A percentile compares a stretch with the other conserved stretches of the same genome.
phyloP scores from a whole-genome alignment of 805 yeast species.

The Blastobotrys attinorum region DNA sequence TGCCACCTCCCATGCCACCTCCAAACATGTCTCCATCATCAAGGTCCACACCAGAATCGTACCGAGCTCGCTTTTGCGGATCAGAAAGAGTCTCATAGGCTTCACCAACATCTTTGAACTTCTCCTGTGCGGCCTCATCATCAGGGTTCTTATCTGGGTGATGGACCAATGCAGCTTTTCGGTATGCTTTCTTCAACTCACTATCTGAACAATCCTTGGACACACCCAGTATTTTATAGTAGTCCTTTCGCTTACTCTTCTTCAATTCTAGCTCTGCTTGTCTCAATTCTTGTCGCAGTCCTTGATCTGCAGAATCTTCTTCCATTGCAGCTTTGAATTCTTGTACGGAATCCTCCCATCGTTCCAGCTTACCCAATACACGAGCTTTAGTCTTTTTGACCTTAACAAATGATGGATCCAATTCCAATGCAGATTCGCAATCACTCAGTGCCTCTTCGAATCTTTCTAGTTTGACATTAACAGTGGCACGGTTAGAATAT shows the following conservation, averaged over 20 bases:
- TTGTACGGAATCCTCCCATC: conserved; percentile 32
- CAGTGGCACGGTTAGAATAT: conserved; percentile 84
- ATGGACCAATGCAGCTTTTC: conserved; percentile 59
- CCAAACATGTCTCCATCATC: conserved; percentile 26
- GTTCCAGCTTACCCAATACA: conserved; percentile 31
- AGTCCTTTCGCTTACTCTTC: conserved; percentile 37
- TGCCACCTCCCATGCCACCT: conserved; percentile 75
- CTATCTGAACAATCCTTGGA: conserved; percentile 38
- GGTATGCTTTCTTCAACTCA: conserved; percentile 67
- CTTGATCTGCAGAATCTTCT: conserved; percentile 29
- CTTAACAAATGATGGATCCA: conserved; percentile 65
- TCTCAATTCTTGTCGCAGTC: conserved; percentile 30
- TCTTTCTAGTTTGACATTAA: conserved; percentile 66
- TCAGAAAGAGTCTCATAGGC: conserved; percentile 85
- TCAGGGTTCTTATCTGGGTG: conserved; percentile 78
- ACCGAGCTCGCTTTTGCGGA: conserved; percentile 76
- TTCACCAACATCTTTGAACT: conserved; percentile 81
- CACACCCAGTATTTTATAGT: conserved; percentile 57
- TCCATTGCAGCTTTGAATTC: conserved; percentile 33
- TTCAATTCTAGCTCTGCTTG: conserved; percentile 36
- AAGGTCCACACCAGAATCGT: conserved; percentile 82
- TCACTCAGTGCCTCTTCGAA: conserved; percentile 74
- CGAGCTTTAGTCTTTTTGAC: conserved; percentile 38
- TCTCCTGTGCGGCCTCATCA: conserved; percentile 75
- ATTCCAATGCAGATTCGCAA: conserved; percentile 57